Evolutionary conservation across 1,284 basidiomycete species (phyloP), one percentile per base, ranked within the genome.

Genomic region (Vanrija sp.): DNA sequence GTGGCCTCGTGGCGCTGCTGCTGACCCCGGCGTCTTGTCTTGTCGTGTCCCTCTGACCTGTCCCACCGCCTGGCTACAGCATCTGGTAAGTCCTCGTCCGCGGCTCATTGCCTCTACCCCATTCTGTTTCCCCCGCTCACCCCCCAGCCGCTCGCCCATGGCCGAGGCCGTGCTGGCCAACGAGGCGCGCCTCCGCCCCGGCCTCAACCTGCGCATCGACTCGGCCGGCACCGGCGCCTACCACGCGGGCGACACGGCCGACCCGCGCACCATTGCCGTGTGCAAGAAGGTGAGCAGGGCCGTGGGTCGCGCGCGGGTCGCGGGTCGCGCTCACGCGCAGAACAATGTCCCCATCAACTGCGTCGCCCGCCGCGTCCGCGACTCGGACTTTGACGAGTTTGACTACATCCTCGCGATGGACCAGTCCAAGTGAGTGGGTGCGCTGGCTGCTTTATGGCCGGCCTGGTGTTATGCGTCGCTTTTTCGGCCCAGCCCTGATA

Each of bases 361-460:
- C 44, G 58, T 63, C 2, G 79, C 79, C 1, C 68, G 79, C 39
- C 69, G 68, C 16, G 72, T 80, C 21, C 53, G 52, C 0, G 44
- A 47, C 8, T 18, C 50, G 10, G 79, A 80, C 65, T 80, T 72
- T 49, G 40, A 51, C 47, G 57, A 61, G 9, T 80, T 79, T 57
- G 71, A 79, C 66, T 77, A 77, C 61, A 80, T 80, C 50, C 67
- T 80, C 28, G 79, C 79, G 3, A 79, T 79, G 78, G 79, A 75
- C 56, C 54, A 65, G 26, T 54, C 61, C 38, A 73, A 73, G 73
- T 75, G 46, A 49, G 73, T 59, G n/a, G n/a, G n/a, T n/a, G n/a
- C n/a, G n/a, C n/a, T n/a, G n/a, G n/a, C n/a, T n/a, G n/a, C n/a
- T n/a, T n/a, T n/a, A n/a, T n/a, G n/a, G n/a, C n/a, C n/a, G n/a